Evolutionary conservation across 768 basidiomycete species (phyloP).

Genomic region (Boletus coccyginus): DNA sequence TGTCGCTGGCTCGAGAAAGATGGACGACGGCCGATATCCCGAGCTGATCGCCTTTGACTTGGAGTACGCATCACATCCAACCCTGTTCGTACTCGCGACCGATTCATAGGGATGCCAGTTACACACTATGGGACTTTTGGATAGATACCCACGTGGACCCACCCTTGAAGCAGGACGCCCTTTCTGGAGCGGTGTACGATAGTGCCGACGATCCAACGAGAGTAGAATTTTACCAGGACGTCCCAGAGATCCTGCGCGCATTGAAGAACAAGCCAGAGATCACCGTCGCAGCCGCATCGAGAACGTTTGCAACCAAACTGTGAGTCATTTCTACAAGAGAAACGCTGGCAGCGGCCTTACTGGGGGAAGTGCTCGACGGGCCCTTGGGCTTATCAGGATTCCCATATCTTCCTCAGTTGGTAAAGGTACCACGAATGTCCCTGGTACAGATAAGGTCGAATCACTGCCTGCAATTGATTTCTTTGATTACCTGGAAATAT

Average conservation of each 20-base stretch:
- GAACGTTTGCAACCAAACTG: slow-evolving; percentile 69
- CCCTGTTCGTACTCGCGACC: not conserved
- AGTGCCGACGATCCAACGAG: slow-evolving; percentile 17
- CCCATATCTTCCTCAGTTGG: slow-evolving; percentile 37
- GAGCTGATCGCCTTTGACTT: slow-evolving; percentile 78
- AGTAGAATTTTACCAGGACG: slow-evolving; percentile 75
- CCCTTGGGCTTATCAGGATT: slow-evolving; percentile 61
- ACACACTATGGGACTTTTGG: slow-evolving; percentile 87
- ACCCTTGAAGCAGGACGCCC: slow-evolving; percentile 48
- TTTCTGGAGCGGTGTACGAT: slow-evolving; percentile 24
- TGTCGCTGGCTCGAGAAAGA: not conserved
- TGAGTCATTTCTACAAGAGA: slow-evolving; percentile 33
- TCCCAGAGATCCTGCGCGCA: slow-evolving; percentile 66
- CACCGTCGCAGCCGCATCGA: slow-evolving; percentile 68
- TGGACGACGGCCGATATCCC: slow-evolving; percentile 41
- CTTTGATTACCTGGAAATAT: slow-evolving; percentile 74
- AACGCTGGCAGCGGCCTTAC: not conserved
- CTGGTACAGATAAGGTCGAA: slow-evolving; percentile 13
- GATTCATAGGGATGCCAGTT: slow-evolving; percentile 42
- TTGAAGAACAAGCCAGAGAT: slow-evolving; percentile 45
- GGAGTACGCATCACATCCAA: slow-evolving; percentile 50
- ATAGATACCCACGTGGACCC: slow-evolving; percentile 74
- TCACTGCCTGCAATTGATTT: slow-evolving; percentile 52
- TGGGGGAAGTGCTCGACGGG: slow-evolving; percentile 63
- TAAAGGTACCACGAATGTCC: slow-evolving; percentile 16